Evolutionary conservation across 306 rosid species (phyloP).

Genomic region (Senna siamea): DNA sequence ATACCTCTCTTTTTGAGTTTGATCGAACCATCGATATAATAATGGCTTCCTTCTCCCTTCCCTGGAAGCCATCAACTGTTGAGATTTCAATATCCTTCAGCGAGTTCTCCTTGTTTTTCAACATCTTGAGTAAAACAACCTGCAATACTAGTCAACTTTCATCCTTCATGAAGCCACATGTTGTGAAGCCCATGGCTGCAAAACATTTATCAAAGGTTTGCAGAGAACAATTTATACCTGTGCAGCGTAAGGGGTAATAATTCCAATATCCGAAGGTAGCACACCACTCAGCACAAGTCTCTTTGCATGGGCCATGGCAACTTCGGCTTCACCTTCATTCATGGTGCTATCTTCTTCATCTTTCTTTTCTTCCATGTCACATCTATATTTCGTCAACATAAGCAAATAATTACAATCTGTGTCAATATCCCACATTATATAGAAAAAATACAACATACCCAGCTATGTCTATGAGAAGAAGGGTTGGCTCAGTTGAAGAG

Average conservation of each 20-base stretch:
- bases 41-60: slow-evolving; percentile 96
- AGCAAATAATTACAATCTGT: slow-evolving; percentile 28
- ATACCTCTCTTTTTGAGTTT: slow-evolving; percentile 87
- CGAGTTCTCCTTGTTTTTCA: slow-evolving; percentile 74
- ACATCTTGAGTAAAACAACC: slow-evolving; percentile 84
- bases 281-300: slow-evolving; percentile 84
- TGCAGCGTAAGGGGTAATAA: slow-evolving; percentile 95
- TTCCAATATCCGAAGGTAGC: slow-evolving; percentile 91
- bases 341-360: slow-evolving; percentile 98
- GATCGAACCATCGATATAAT: slow-evolving; percentile 97
- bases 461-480: slow-evolving; percentile 88
- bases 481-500: slow-evolving; percentile 83
- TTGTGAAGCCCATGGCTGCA: slow-evolving; percentile 18
- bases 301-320: slow-evolving; percentile 86
- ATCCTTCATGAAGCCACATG: slow-evolving; percentile 17
- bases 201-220: slow-evolving; percentile 32
- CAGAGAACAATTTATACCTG: slow-evolving; percentile 59
- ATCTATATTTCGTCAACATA: slow-evolving; percentile 58
- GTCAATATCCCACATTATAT: background rate
- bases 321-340: slow-evolving; percentile 96
- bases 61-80: slow-evolving; percentile 98
- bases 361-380: slow-evolving; percentile 98
- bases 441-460: slow-evolving; percentile 67
- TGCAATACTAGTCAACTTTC: slow-evolving; percentile 47
- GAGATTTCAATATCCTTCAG: slow-evolving; percentile 88